A percentile compares a stretch with the other conserved stretches of the same genome.
Conservation (phyloP, 2,329 filamentous ascomycete genomes). For the Atkinsonella hypoxylon region DNA sequence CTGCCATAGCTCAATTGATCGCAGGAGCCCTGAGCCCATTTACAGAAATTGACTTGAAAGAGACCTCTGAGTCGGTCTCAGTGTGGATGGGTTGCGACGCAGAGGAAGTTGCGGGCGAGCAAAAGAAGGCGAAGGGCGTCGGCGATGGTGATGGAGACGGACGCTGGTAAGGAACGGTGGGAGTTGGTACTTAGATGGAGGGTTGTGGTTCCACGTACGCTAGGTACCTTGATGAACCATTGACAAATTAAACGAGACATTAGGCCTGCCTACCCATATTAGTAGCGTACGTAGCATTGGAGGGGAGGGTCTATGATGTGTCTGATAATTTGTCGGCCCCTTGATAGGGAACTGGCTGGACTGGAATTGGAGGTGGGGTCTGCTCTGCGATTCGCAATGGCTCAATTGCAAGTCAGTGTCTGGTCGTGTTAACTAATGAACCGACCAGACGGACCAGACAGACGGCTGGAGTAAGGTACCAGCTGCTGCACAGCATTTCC, state of each 20-base stretch:
- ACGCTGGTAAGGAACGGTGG: not conserved
- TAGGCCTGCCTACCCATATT: too few relatives aligned
- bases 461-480: too few relatives aligned
- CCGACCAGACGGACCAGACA: too few relatives aligned
- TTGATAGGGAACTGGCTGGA: too few relatives aligned
- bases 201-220: not conserved
- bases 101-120: not conserved
- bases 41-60: conserved; percentile 13
- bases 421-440: too few relatives aligned
- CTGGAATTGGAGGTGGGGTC: too few relatives aligned
- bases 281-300: too few relatives aligned
- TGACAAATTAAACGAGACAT: not conserved
- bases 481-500: too few relatives aligned
- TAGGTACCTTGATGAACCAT: not conserved
- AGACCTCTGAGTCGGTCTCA: not conserved
- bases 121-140: not conserved
- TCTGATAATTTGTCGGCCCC: too few relatives aligned
- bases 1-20: conserved; percentile 36
- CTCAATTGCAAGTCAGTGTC: too few relatives aligned
- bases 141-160: not conserved
- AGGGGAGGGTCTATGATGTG: too few relatives aligned
- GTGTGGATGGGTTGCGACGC: not conserved
- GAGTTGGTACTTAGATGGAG: conserved; percentile 7
- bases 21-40: conserved; percentile 32
- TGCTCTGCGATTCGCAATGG: too few relatives aligned